These are phyloP conservation scores for Colletotrichum horii DNA, from an alignment of 2,329 filamentous ascomycete genomes.

Conservation along the genomic window DNA sequence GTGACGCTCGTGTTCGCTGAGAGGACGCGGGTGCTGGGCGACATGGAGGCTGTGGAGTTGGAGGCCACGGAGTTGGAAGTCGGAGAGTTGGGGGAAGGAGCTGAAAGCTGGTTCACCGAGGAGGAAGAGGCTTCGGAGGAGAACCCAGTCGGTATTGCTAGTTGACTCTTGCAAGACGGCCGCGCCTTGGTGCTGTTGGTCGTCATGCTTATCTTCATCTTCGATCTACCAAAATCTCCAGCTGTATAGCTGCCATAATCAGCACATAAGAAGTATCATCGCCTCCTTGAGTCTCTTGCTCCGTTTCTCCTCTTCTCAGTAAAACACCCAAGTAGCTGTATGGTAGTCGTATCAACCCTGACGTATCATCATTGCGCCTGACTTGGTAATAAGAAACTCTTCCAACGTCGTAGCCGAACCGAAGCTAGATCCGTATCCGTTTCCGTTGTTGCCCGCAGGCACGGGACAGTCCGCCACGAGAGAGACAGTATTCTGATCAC, in stretches of 20 bases:
- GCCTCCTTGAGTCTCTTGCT: background rate
- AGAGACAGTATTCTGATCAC: constrained; percentile 7
- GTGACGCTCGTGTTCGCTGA: constrained; percentile 48
- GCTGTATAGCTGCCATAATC: background rate
- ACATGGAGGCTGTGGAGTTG: constrained; percentile 47
- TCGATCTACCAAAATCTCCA: background rate
- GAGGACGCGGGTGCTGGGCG: constrained; percentile 45
- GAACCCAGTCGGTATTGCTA: background rate
- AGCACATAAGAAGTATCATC: background rate
- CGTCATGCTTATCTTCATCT: background rate
- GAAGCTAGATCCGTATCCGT: background rate
- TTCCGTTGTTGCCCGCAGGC: background rate
- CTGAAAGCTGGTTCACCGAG: background rate
- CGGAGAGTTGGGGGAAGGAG: constrained; percentile 45
- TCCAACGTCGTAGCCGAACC: background rate
- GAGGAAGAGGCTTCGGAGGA: background rate
- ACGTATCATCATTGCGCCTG: constrained; percentile 3
- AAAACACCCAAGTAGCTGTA: background rate
- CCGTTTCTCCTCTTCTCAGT: background rate
- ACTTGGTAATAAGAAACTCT: constrained; percentile 12
- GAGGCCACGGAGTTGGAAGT: constrained; percentile 44
- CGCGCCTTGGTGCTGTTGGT: background rate
- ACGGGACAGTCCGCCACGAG: background rate
- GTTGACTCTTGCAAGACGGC: background rate
- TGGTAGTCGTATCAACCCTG: background rate